Base-by-base conservation (phyloP, 305 asterid genomes). In the Fraxinus floribunda region DNA sequence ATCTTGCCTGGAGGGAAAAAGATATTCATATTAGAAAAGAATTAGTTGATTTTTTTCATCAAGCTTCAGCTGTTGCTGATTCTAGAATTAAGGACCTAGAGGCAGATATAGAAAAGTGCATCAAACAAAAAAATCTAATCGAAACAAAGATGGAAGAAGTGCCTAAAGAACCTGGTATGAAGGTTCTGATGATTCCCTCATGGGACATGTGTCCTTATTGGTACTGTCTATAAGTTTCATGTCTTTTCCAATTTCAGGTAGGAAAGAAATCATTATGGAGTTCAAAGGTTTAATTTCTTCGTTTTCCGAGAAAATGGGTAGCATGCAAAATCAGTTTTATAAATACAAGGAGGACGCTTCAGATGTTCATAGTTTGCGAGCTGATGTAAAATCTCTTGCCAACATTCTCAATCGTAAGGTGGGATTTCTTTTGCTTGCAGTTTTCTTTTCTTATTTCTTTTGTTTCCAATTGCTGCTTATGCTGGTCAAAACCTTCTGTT, bases 241-340 rank as follows among this genome's bases (percentile, higher is more conserved):
- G 57, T 52, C 64, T 80, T 77, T 73, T 46, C 85, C 82, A 76
- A 72, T 88, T 85, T 80, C 92, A 96, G 98, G 98, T 74, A 89
- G 99, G 90, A 94, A 92, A 84, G 97, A 96, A 84, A 92, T 94
- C 49, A 93, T 94, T 84, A 90, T 90, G 0, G 91, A 92, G 89
- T 96, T 96, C 78, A 94, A 91, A 88, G 88, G 89, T 1, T 86
- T 96, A 85, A 92, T 91, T 85, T 90, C 98, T 83, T 93, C 97
- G 24, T 96, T 94, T 88, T 94, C 98, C 66, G 95, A 93, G 87
- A 89, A 87, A 84, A 96, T 96, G 99, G 92, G 94, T 39, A 87
- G 78, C 88, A 94, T 94, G 98, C 97, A 94, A 89, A 92, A 85
- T 85, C 94, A 93, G 82, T 86, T 96, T 78, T 91, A 91, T 83